Base-by-base conservation (phyloP, 805 yeast genomes). In the Sungouiozyma intestinalis region DNA sequence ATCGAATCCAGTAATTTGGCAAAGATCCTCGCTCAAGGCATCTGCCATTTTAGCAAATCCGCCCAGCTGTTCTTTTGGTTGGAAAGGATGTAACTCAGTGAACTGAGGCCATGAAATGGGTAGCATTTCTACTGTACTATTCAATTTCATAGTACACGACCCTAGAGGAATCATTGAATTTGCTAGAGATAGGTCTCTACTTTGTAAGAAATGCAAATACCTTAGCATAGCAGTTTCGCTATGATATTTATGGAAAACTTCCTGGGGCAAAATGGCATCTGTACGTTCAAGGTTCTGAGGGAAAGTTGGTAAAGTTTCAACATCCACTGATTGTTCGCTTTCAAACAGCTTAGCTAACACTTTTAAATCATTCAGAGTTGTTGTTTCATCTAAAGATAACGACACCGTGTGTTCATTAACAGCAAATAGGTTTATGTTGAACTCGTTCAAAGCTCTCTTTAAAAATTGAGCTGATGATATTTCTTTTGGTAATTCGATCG, bases 121-220 rank as follows among this genome's bases (percentile, higher is more conserved):
- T 48, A 77, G 74, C 97, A 92, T 92, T 60, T 86, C 90, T 7
- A 87, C 94, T 1, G 97, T 90, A 41, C 95, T 82, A 60, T 92
- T 92, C 57, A 92, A 73, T 64, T 92, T 92, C 98, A 92, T 92
- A 16, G 98, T 92, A 70, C 98, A 92, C 6, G 96, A 85, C 19
- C 98, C 98, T 48, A 92, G 73, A 17, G 98, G 94, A 48, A 92
- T 92, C 98, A 92, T 92, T 4, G 97, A 84, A 57, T 87, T 83
- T 9, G 97, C 96, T 45, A 92, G 71, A 0, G 97, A 90, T 46
- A 92, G 69, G 67, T 92, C 98, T 65, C 84, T 86, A 45, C 76
- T 64, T 66, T 92, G 97, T 41, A 92, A 69, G 45, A 74, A 73
- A 58, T 86, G 92, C 53, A 92, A 67, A 66, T 92, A 92, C 60